These are phyloP conservation scores for Aspergillus sp. DNA, from an alignment of 2,329 filamentous ascomycete genomes.

Conservation along the genomic window DNA sequence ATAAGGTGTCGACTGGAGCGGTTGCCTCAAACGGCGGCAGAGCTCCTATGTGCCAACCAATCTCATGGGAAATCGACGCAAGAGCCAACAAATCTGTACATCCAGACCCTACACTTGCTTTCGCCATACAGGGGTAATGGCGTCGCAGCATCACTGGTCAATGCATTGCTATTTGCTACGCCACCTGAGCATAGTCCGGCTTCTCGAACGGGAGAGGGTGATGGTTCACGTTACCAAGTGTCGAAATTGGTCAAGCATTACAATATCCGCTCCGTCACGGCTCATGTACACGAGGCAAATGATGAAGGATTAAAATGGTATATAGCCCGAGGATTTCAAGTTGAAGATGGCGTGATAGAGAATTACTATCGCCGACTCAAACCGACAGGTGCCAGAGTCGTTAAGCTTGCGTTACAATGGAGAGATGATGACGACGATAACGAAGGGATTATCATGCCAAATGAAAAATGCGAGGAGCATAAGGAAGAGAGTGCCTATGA, in stretches of 20 bases:
- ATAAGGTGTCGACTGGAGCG: conserved; percentile 44
- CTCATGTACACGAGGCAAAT: conserved; percentile 60
- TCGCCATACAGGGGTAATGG: conserved; percentile 54
- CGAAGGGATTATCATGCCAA: not conserved
- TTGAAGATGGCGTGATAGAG: conserved; percentile 45
- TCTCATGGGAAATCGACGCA: conserved; percentile 4
- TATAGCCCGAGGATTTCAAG: conserved; percentile 48
- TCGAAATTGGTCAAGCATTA: conserved; percentile 42
- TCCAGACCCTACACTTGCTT: conserved; percentile 54
- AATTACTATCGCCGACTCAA: conserved; percentile 55
- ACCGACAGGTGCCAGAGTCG: conserved; percentile 50
- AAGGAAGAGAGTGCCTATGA: conserved; percentile 13
- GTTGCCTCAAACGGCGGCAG: conserved; percentile 12
- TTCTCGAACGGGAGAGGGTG: conserved; percentile 1
- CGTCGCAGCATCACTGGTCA: conserved; percentile 51
- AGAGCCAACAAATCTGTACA: conserved; percentile 47
- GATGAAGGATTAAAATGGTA: conserved; percentile 57
- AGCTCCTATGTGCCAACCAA: conserved; percentile 1
- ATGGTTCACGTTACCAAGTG: conserved; percentile 11
- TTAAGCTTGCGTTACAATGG: conserved; percentile 34
- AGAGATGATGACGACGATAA: conserved; percentile 12
- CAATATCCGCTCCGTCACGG: conserved; percentile 47
- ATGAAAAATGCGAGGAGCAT: not conserved
- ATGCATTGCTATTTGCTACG: conserved; percentile 30
- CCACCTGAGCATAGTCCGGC: conserved; percentile 4